Base-by-base conservation (phyloP, 768 basidiomycete species). In the Mrakia blollopis region DNA sequence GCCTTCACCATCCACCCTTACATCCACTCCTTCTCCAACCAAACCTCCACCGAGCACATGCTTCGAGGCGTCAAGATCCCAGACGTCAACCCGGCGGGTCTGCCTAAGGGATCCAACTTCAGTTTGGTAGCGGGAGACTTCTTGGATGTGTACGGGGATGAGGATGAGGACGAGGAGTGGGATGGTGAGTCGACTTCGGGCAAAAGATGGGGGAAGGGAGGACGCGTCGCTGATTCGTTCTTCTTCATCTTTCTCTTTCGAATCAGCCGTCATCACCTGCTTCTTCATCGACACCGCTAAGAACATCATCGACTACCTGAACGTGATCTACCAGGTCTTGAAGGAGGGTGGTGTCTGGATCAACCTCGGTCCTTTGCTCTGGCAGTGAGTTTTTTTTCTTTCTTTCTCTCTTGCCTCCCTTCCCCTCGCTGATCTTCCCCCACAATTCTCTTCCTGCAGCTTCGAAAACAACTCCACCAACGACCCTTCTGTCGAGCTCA, bases 51-150 rank as follows among this genome's bases (percentile, higher is more conserved):
- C 28, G 87, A 89, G 7, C 67, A 80, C 44, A 87, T 96, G 78
- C 87, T 96, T 18, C 88, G 88, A 9, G 83, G 88, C 0, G 86
- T 95, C 18, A 84, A 85, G 25, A 89, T 98, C 28, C 95, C 95
- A 0, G 95, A 97, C 80, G 89, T 97, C 9, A 85, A 89, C 10
- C 93, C 95, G 0, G 88, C 91, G 6, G 88, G 87, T 61, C 85
- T 96, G 1, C 90, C 69, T 37, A 72, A 78, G 21, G 80, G 80
- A 14, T 79, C 79, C 67, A 80, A 81, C 54, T 84, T 84, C 82
- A 92, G 91, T 21, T 86, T 96, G 35, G 92, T 95, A 23, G 94
- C 95, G 88, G 93, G 94, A 44, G 94, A 98, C 81, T 97, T 96
- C 81, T 92, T 94, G 80, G 94, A 95, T 80, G 89, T 96, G 25